phyloP scores from a whole-genome alignment of 352 stramenopile species.

The Phytophthora multivora region DNA sequence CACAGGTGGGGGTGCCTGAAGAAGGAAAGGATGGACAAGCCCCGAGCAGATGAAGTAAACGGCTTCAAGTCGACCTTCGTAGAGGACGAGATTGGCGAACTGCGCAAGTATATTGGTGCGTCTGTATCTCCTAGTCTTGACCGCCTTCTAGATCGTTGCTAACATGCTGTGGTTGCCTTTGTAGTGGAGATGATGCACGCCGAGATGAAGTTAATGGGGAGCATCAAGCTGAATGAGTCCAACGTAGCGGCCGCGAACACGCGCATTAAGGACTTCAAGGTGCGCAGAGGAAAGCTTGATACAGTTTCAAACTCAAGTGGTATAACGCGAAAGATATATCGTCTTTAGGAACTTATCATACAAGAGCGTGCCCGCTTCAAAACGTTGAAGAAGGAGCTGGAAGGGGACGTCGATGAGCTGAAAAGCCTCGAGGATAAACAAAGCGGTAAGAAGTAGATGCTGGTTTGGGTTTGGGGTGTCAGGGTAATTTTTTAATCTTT shows the following conservation, averaged over 20 bases:
- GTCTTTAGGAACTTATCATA: conserved; percentile 42
- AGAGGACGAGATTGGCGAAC: conserved; percentile 57
- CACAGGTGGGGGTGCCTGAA: not conserved
- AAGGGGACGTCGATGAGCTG: conserved; percentile 36
- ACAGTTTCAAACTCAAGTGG: not conserved
- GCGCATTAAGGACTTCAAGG: conserved; percentile 63
- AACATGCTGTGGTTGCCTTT: conserved; percentile 1
- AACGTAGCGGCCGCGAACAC: conserved; percentile 46
- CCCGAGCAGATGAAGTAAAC: not conserved
- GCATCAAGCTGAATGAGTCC: conserved; percentile 68
- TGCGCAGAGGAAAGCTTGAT: conserved; percentile 7
- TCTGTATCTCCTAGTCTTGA: not conserved
- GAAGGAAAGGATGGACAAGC: conserved; percentile 19
- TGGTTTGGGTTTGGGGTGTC: not conserved
- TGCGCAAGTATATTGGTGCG: conserved; percentile 74
- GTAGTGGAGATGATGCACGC: conserved; percentile 83
- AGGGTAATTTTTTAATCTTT: conserved; percentile 3
- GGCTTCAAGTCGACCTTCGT: conserved; percentile 5
- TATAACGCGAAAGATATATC: not conserved
- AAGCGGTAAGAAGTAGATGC: conserved; percentile 26
- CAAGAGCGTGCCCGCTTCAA: conserved; percentile 50
- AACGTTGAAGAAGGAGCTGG: conserved; percentile 32
- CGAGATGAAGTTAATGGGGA: conserved; percentile 74
- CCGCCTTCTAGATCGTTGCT: not conserved
- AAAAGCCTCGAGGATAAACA: conserved; percentile 49